phyloP scores from a whole-genome alignment of 1,139 yeast species.

The Taphrina sp. region DNA sequence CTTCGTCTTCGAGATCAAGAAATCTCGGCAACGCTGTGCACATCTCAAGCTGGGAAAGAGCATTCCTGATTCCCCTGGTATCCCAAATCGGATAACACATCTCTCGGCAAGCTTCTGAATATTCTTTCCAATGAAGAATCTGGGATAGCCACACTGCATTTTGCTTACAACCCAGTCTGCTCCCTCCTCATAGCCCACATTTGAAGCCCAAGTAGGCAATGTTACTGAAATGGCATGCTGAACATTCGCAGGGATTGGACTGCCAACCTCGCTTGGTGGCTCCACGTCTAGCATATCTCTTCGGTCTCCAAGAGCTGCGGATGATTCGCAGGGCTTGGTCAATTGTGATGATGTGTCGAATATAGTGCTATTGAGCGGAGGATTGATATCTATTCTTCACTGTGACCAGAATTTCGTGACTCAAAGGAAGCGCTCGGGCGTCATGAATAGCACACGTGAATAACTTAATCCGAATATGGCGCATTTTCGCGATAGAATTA shows the following conservation, averaged over 20 bases:
- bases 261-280: constrained; percentile 52
- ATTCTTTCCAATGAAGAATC: constrained; percentile 39
- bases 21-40: constrained; percentile 83
- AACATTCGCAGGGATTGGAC: constrained; percentile 81
- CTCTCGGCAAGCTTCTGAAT: constrained; percentile 32
- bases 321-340: too few relatives aligned
- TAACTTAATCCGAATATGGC: too few relatives aligned
- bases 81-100: constrained; percentile 60
- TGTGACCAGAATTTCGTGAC: too few relatives aligned
- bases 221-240: constrained; percentile 93
- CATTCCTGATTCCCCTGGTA: constrained; percentile 69
- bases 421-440: too few relatives aligned
- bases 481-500: too few relatives aligned
- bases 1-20: constrained; percentile 42
- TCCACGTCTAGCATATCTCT: too few relatives aligned
- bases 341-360: too few relatives aligned
- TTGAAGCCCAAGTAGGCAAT: constrained; percentile 90
- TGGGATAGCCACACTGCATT: constrained; percentile 85
- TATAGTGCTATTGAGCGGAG: too few relatives aligned
- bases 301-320: too few relatives aligned
- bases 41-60: constrained; percentile 73
- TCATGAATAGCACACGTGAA: too few relatives aligned
- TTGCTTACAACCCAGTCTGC: constrained; percentile 75
- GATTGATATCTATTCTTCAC: too few relatives aligned
- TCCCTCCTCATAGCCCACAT: constrained; percentile 89